Conservation (phyloP, 768 basidiomycete species). For the Coprinellus micaceus region DNA sequence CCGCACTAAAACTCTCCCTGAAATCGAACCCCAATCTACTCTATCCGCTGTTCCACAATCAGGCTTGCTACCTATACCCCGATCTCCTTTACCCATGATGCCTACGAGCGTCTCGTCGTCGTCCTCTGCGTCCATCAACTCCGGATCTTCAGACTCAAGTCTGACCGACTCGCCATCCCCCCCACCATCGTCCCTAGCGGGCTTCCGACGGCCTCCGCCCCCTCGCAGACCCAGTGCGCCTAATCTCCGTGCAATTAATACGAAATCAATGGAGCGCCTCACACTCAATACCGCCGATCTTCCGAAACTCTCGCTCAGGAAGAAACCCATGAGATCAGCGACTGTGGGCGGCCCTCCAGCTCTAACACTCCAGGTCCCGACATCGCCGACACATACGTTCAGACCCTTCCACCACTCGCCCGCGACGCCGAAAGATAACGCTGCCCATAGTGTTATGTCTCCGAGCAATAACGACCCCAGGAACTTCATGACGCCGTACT, state of each 20-base stretch:
- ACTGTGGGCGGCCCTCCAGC: conserved; percentile 55
- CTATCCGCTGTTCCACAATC: conserved; percentile 29
- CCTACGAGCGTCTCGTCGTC: conserved; percentile 41
- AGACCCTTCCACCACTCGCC: conserved; percentile 52
- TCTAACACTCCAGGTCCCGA: conserved; percentile 33
- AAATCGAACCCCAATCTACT: conserved; percentile 50
- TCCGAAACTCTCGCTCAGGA: conserved; percentile 61
- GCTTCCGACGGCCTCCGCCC: conserved; percentile 47
- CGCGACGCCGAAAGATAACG: conserved; percentile 38
- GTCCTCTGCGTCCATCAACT: conserved; percentile 21
- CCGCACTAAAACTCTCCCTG: conserved; percentile 48
- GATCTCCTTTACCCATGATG: conserved; percentile 57
- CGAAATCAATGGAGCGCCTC: conserved; percentile 52
- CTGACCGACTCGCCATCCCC: conserved; percentile 56
- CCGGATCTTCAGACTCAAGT: conserved; percentile 13
- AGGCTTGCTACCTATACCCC: conserved; percentile 26
- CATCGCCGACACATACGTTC: conserved; percentile 55
- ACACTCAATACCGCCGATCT: conserved; percentile 30
- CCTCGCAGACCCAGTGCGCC: conserved; percentile 58
- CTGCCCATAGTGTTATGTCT: conserved; percentile 43
- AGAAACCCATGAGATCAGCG: conserved; percentile 53
- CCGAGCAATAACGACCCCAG: conserved; percentile 22
- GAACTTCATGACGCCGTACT: conserved; percentile 48
- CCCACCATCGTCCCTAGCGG: conserved; percentile 56
- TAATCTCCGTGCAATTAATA: conserved; percentile 58